Conservation (phyloP, 495 filamentous ascomycete genomes). For the Parachaetomium inaequale region DNA sequence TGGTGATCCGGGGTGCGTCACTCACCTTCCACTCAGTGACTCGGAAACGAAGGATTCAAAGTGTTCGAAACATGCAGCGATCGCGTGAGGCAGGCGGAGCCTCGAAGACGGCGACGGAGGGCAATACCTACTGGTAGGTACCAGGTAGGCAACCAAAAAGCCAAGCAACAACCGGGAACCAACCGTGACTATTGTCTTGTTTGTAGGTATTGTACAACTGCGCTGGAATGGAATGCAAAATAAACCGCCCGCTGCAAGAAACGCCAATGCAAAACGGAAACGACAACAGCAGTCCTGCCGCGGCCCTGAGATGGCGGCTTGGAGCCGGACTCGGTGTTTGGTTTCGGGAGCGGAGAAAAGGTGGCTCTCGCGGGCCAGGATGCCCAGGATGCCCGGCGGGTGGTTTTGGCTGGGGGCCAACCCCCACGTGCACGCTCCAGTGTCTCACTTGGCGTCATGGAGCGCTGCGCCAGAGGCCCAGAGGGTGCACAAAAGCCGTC, state of each 20-base stretch:
- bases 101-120: too few relatives aligned
- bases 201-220: too few relatives aligned
- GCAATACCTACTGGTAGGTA: too few relatives aligned
- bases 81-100: neutral
- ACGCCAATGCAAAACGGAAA: neutral
- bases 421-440: constrained; percentile 13
- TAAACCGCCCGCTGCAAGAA: neutral
- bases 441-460: constrained; percentile 19
- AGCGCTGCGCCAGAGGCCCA: constrained; percentile 1
- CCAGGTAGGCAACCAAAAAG: constrained; percentile 1
- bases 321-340: constrained; percentile 1
- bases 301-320: neutral
- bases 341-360: constrained; percentile 2
- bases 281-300: neutral
- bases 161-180: neutral
- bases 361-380: neutral
- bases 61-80: neutral
- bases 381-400: neutral
- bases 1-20: neutral
- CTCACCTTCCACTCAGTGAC: neutral
- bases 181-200: too few relatives aligned
- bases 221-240: neutral
- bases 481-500: neutral
- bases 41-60: neutral
- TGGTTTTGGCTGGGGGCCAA: neutral